Conservation (phyloP, 768 basidiomycete species). For the Hygrocybe punicea region DNA sequence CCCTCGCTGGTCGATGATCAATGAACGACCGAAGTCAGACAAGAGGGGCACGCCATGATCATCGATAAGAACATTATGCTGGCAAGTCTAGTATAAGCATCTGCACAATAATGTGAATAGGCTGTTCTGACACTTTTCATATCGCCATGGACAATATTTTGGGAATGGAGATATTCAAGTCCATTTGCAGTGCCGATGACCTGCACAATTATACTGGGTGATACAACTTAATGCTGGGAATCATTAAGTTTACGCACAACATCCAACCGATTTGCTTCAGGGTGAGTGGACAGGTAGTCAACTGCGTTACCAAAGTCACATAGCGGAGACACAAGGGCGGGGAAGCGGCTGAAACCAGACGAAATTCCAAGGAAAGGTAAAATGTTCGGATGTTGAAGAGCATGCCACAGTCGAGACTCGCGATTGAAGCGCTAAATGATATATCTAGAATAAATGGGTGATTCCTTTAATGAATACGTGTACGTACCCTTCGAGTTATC, state of each 20-base stretch:
- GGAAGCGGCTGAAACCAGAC: background rate
- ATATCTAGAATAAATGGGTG: background rate
- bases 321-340: conserved; percentile 14
- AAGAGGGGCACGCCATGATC: conserved; percentile 11
- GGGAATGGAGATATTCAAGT: conserved; percentile 18
- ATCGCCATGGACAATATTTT: conserved; percentile 17
- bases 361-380: conserved; percentile 12
- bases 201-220: background rate
- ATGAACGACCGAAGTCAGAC: conserved; percentile 22
- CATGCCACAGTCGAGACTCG: conserved; percentile 16
- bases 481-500: background rate
- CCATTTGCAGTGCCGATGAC: conserved; percentile 13
- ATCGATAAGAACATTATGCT: conserved; percentile 17
- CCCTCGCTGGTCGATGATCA: conserved; percentile 8
- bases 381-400: conserved; percentile 13
- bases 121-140: conserved; percentile 14
- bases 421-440: conserved; percentile 11
- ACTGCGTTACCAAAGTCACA: conserved; percentile 6
- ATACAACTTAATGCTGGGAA: background rate
- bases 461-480: background rate
- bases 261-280: conserved; percentile 1
- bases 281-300: conserved; percentile 8
- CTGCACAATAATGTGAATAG: background rate
- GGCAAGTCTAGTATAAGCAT: background rate
- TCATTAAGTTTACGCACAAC: conserved; percentile 7